Evolutionary conservation across 1,139 yeast species (phyloP).

Genomic region (Yamadazyma jaroonii): DNA sequence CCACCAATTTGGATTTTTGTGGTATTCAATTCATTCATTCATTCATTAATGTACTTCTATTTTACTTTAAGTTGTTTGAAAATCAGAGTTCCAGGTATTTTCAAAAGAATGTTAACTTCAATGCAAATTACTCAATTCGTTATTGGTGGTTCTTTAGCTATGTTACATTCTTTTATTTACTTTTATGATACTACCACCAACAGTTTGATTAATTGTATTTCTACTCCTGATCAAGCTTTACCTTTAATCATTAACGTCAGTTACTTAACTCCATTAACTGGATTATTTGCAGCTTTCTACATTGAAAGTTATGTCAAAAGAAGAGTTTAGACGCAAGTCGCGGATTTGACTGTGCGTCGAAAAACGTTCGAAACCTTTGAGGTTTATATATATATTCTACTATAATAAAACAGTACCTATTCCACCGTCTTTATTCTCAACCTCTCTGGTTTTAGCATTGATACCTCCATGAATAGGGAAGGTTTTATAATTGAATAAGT

Average conservation of each 20-base stretch:
- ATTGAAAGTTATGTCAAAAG: conserved; percentile 56
- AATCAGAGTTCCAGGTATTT: conserved; percentile 54
- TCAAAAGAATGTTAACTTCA: conserved; percentile 62
- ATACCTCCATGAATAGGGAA: conserved; percentile 82
- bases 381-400: not conserved
- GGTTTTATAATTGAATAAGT: conserved; percentile 85
- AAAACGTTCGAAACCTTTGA: too few species aligned
- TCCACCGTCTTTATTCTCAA: conserved; percentile 63
- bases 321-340: conserved; percentile 2
- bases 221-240: conserved; percentile 60
- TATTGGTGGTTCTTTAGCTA: conserved; percentile 67
- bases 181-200: conserved; percentile 52
- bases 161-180: conserved; percentile 59
- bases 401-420: conserved; percentile 85
- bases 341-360: too few species aligned
- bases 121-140: conserved; percentile 72
- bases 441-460: conserved; percentile 47
- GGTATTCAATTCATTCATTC: conserved; percentile 75
- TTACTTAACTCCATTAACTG: conserved; percentile 69
- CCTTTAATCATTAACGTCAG: conserved; percentile 62
- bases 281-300: conserved; percentile 67
- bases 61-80: conserved; percentile 63
- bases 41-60: conserved; percentile 74
- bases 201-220: conserved; percentile 51
- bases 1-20: conserved; percentile 84